Evolutionary conservation across 2,329 filamentous ascomycete genomes (phyloP), one percentile per base, ranked within the genome.

Genomic region (Epicoccum nigrum): DNA sequence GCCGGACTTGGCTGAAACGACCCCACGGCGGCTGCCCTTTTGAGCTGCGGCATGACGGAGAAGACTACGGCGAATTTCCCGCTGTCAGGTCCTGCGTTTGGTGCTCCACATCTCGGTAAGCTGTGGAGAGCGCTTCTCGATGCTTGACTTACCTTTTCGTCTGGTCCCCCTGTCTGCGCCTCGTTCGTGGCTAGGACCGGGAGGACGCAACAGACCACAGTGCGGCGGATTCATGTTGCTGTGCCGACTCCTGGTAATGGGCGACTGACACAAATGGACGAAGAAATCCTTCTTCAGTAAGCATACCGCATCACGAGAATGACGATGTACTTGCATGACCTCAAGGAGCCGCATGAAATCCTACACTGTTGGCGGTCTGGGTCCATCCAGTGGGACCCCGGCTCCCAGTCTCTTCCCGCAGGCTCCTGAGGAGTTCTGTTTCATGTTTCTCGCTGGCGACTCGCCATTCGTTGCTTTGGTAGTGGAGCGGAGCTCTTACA

Each of bases 1-100:
- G 38, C 32, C 40, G 27, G 43, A 42, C 49, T 47, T 52, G 49
- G 43, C 48, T 52, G 48, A 49, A 52, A 48, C 48, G 23, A 19
- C 34, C 27, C 28, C 25, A 33, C 38, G 39, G 46, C 45, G 41
- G 41, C 38, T 39, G 27, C 46, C 49, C 52, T 53, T 60, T 51
- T 58, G 51, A 40, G 41, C 25, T 45, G 15, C 34, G 12, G 21
- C 32, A 40, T 35, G 41, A 37, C 23, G 51, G 49, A 44, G 33
- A 54, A 40, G 52, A 45, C 45, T 35, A 51, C 40, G 38, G 45
- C 20, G 34, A 42, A 35, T 45, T 28, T 28, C 44, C 45, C 49
- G 49, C 31, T 58, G 32, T 52, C 45, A 43, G 34, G 49, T 45
- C 27, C 49, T 40, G 45, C 33, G 32, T 54, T 4, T 34, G 30